Percentiles rank a stretch among this genome's conserved stretches.
These are phyloP conservation scores for Syncephalastrum sp. DNA, from an alignment of 371 early-diverging fungal species.

Conservation along the genomic window DNA sequence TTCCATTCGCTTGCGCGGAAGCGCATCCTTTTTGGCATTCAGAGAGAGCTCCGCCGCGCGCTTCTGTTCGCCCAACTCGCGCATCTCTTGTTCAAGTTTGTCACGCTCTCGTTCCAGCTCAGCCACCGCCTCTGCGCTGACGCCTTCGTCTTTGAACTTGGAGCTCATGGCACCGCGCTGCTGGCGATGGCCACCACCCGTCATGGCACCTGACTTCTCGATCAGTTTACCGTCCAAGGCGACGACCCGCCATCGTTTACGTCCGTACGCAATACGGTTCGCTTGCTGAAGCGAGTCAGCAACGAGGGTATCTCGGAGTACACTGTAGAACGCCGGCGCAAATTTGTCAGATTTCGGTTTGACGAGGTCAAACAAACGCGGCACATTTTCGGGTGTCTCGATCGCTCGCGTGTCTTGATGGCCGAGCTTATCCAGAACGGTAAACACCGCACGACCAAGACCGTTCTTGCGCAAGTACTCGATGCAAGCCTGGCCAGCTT, in stretches of 20 bases:
- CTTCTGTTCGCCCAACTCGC: slow-evolving; percentile 49
- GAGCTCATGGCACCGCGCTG: slow-evolving; percentile 87
- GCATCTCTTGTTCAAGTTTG: slow-evolving; percentile 55
- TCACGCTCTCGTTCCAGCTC: slow-evolving; percentile 58
- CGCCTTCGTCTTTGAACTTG: slow-evolving; percentile 59
- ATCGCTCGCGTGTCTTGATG: slow-evolving; percentile 48
- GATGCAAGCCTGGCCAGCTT: slow-evolving; percentile 91
- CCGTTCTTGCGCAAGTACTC: slow-evolving; percentile 85
- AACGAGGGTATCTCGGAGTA: slow-evolving; percentile 92
- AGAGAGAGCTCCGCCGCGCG: slow-evolving; percentile 53
- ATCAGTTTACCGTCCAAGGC: slow-evolving; percentile 97
- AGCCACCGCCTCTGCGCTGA: slow-evolving; percentile 58
- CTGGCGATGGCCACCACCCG: slow-evolving; percentile 86
- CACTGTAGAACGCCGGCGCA: slow-evolving; percentile 89
- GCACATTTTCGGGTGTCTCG: slow-evolving; percentile 79
- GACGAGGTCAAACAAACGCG: slow-evolving; percentile 92
- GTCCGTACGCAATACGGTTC: slow-evolving; percentile 86
- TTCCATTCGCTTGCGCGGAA: slow-evolving; percentile 66
- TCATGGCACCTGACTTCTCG: slow-evolving; percentile 97
- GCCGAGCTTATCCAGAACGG: slow-evolving; percentile 82
- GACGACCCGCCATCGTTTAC: slow-evolving; percentile 90
- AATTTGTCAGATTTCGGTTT: slow-evolving; percentile 75
- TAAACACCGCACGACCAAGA: slow-evolving; percentile 91
- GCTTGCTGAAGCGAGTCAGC: slow-evolving; percentile 90
- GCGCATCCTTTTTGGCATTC: slow-evolving; percentile 50